phyloP scores from a whole-genome alignment of 108 stramenopile species.

The Craspedostauros australis region DNA sequence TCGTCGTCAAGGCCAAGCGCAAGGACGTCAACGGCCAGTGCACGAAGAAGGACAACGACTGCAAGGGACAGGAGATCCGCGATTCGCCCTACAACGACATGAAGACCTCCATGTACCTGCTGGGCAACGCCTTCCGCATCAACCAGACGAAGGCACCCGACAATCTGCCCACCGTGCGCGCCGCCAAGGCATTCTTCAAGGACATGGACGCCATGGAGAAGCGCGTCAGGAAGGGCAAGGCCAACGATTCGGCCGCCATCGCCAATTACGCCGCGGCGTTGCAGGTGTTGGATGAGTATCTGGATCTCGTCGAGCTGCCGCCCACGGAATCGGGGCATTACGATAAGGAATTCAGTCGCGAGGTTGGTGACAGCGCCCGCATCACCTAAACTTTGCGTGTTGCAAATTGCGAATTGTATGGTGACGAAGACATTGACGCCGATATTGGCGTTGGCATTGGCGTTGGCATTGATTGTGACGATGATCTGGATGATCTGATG shows the following conservation, averaged over 20 bases:
- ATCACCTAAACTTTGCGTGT: slow-evolving; percentile 74
- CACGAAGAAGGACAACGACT: slow-evolving; percentile 78
- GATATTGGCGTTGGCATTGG: too few species aligned
- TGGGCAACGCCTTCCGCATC: slow-evolving; percentile 84
- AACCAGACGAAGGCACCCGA: slow-evolving; percentile 86
- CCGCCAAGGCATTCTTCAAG: slow-evolving; percentile 82
- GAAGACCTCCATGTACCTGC: slow-evolving; percentile 78
- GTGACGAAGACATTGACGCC: too few species aligned
- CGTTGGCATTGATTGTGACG: too few species aligned
- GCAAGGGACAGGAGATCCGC: slow-evolving; percentile 64
- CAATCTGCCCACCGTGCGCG: slow-evolving; percentile 79
- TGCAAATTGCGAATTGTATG: too few species aligned
- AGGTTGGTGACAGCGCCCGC: slow-evolving; percentile 52
- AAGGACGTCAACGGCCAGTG: slow-evolving; percentile 77
- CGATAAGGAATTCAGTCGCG: slow-evolving; percentile 66
- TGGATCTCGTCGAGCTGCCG: slow-evolving; percentile 85
- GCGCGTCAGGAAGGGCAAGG: slow-evolving; percentile 35
- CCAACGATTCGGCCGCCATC: slow-evolving; percentile 36
- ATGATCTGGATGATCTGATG: too few species aligned
- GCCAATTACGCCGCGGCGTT: slow-evolving; percentile 50
- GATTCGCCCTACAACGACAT: slow-evolving; percentile 84
- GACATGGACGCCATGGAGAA: slow-evolving; percentile 75
- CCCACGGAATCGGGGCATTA: slow-evolving; percentile 75
- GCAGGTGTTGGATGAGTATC: slow-evolving; percentile 65
- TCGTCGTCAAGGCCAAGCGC: slow-evolving; percentile 63